Conservation (phyloP, 1,139 yeast species). For the Debaryomyces fabryi region DNA sequence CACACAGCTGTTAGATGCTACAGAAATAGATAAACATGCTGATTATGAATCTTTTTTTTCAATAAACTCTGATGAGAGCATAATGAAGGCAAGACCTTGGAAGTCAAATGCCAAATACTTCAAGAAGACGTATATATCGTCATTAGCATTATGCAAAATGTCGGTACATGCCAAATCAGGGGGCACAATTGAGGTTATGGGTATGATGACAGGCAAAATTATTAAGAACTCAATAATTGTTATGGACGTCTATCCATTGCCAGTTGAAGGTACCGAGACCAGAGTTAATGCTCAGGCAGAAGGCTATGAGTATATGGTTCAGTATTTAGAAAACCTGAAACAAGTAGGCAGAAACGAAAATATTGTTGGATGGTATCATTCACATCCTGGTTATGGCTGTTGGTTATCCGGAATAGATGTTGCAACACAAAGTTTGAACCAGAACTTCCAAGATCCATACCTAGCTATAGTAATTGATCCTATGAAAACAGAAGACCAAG, state of each 20-base stretch:
- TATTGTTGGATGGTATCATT: constrained; percentile 94
- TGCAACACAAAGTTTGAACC: constrained; percentile 82
- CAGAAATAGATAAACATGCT: constrained; percentile 1
- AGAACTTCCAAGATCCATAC: constrained; percentile 88
- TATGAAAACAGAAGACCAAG: constrained; percentile 62
- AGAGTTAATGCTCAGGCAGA: constrained; percentile 93
- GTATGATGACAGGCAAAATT: constrained; percentile 84
- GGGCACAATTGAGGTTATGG: constrained; percentile 93
- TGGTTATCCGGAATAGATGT: constrained; percentile 93
- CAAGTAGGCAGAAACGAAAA: constrained; percentile 54
- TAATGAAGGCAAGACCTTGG: constrained; percentile 39
- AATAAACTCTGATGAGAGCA: background rate
- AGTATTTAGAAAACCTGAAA: constrained; percentile 66
- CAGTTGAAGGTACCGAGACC: constrained; percentile 96
- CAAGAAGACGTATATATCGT: constrained; percentile 65
- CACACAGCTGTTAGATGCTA: constrained; percentile 7
- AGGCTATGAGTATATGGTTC: constrained; percentile 94
- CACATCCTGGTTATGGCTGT: constrained; percentile 97
- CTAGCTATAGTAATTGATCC: constrained; percentile 90
- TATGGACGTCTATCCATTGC: constrained; percentile 81
- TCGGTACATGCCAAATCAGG: constrained; percentile 81
- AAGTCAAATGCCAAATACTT: constrained; percentile 59
- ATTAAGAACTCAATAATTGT: constrained; percentile 62
- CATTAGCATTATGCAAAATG: constrained; percentile 80
- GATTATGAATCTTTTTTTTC: constrained; percentile 1